Evolutionary conservation across 2,329 filamentous ascomycete species (phyloP), one percentile per base, ranked within the genome.

Genomic region (Botrytis pseudocinerea): DNA sequence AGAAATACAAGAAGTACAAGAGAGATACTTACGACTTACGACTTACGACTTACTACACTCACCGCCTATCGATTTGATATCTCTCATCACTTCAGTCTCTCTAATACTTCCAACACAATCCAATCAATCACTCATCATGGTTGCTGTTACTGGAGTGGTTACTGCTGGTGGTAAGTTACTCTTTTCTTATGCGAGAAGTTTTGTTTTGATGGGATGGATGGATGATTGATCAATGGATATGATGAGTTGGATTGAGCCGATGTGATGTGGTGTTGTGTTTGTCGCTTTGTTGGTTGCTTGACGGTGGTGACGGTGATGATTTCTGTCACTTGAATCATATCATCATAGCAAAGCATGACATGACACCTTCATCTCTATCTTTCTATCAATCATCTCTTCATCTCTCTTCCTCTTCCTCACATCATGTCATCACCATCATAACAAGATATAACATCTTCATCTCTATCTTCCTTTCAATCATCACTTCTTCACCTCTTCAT

Each of bases 161-260:
- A 71, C 60, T 65, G 70, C 70, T 57, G 70, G 70, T 66, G 70
- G 70, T 71, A 54, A 71, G 70, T 71, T 46, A 46, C 16, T 2
- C 6, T 18, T 71, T 70, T 51, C 4, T 10, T 20, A 2, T 35
- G 3, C 18, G 35, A 38, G 7, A 8, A 38, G 35, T 38, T 38
- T 38, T 38, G 1, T 38, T 9, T 38, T 38, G 38, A 38, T 38
- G 38, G 38, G 38, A 38, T 38, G 38, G 38, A 38, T 38, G 1
- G 38, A 38, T 38, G 7, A 35, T 38, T 7, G 38, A 16, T n/a
- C 3, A 28, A 14, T 18, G 28, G 25, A 9, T n/a, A n/a, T n/a
- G 25, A 18, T 42, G 25, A 9, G 7, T 62, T 62, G 60, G 42
- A 9, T 0, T n/a, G 51, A 4, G 22, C 6, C 20, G n/a, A 7